phyloP scores from a whole-genome alignment of 2,329 filamentous ascomycete species.

The Cladophialophora immunda region DNA sequence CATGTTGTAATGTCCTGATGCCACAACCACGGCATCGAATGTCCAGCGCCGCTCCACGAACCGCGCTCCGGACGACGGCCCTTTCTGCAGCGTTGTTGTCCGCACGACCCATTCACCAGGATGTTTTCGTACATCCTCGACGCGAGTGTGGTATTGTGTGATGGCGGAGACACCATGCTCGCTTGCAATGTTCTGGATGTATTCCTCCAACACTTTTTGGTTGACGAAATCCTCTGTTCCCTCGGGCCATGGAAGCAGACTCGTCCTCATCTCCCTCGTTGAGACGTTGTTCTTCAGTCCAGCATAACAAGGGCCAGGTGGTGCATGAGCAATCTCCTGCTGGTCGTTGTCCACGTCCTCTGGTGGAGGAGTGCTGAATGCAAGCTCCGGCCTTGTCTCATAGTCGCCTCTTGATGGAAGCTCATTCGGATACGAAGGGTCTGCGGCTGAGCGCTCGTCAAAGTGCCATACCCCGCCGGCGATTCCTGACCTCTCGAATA shows the following conservation, averaged over 20 bases:
- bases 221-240: conserved; percentile 68
- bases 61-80: conserved; percentile 8
- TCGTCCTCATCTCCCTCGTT: conserved; percentile 60
- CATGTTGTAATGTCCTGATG: conserved; percentile 64
- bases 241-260: conserved; percentile 64
- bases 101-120: conserved; percentile 61
- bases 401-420: conserved; percentile 49
- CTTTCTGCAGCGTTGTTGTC: conserved; percentile 54
- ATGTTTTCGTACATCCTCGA: conserved; percentile 61
- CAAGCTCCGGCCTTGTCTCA: conserved; percentile 36
- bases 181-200: conserved; percentile 67
- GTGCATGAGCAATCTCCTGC: conserved; percentile 52
- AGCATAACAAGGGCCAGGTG: conserved; percentile 65
- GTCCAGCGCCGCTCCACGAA: conserved; percentile 40
- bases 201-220: conserved; percentile 65
- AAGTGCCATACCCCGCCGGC: conserved; percentile 67
- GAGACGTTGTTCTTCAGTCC: conserved; percentile 64
- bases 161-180: conserved; percentile 59
- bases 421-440: conserved; percentile 57
- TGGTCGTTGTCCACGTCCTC: conserved; percentile 31
- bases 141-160: conserved; percentile 67
- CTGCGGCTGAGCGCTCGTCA: conserved; percentile 58
- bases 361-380: conserved; percentile 35
- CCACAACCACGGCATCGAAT: conserved; percentile 63
- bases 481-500: conserved; percentile 62